phyloP scores from a whole-genome alignment of 257 asterid species.

The Mitragyna speciosa region DNA sequence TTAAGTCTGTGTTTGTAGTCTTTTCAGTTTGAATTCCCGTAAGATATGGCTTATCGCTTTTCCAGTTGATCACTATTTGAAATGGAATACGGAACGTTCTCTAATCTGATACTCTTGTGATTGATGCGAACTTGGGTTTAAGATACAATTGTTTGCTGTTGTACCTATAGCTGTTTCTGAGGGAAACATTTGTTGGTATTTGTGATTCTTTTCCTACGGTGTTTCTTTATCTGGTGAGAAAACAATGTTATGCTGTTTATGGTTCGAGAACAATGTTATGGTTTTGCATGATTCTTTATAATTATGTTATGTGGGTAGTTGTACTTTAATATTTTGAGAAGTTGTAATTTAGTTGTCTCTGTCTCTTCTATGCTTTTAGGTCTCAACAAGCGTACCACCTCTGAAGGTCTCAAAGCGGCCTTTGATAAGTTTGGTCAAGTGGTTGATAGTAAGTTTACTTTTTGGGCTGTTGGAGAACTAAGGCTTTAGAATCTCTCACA shows the following conservation, averaged over 20 bases:
- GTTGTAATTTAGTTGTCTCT: slow-evolving; percentile 5
- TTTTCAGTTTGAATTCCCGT: too few relatives aligned
- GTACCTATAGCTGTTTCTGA: not conserved
- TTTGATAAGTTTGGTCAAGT: slow-evolving; percentile 79
- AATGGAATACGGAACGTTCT: too few relatives aligned
- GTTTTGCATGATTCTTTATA: not conserved
- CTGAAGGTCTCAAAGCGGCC: slow-evolving; percentile 75
- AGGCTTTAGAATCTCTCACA: not conserved
- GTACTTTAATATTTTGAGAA: not conserved
- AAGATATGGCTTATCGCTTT: too few relatives aligned
- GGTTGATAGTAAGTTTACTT: slow-evolving; percentile 46
- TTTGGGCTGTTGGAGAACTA: not conserved
- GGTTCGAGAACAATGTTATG: not conserved
- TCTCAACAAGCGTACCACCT: slow-evolving; percentile 84
- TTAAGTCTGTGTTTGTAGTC: too few relatives aligned
- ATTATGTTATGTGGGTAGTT: not conserved
- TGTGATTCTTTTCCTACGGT: not conserved
- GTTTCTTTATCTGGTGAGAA: not conserved
- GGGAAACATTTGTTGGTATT: not conserved
- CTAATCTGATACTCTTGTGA: not conserved
- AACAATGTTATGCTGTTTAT: not conserved
- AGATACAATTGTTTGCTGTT: not conserved
- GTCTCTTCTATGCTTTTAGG: slow-evolving; percentile 44
- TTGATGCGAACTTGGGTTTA: not conserved
- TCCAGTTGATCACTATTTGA: too few relatives aligned